Evolutionary conservation across 1,139 yeast genomes (phyloP).

Genomic region (Geotrichum restrictum): DNA sequence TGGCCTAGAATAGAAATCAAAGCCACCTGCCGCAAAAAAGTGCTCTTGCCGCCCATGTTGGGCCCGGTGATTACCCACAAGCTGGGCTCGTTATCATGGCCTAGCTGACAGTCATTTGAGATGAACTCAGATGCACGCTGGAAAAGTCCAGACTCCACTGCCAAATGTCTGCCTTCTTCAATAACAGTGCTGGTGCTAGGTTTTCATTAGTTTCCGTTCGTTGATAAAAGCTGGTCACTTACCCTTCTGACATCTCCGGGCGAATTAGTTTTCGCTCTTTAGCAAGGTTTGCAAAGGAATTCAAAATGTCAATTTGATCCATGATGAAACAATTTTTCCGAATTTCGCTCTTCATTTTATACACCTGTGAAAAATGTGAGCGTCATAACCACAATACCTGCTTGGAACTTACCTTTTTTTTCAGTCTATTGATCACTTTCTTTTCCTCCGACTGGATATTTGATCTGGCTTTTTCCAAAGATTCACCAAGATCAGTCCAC

Average conservation of each 20-base stretch:
- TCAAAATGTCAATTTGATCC: conserved; percentile 68
- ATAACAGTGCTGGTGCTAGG: conserved; percentile 40
- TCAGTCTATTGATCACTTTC: conserved; percentile 17
- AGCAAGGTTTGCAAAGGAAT: conserved; percentile 70
- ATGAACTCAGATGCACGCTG: conserved; percentile 48
- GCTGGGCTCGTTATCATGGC: conserved; percentile 32
- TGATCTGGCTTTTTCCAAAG: conserved; percentile 30
- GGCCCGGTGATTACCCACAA: conserved; percentile 89
- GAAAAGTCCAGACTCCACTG: conserved; percentile 72
- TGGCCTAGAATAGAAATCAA: conserved; percentile 83
- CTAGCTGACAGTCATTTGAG: conserved; percentile 57
- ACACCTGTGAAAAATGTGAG: conserved; percentile 44
- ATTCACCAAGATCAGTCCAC: conserved; percentile 36
- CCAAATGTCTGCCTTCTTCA: conserved; percentile 70
- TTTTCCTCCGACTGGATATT: conserved; percentile 23
- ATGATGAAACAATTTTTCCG: conserved; percentile 47
- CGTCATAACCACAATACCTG: conserved; percentile 17
- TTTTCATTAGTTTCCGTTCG: conserved; percentile 3
- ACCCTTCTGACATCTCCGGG: conserved; percentile 55
- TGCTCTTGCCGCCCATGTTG: conserved; percentile 97
- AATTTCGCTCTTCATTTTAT: conserved; percentile 43
- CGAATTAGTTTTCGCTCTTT: conserved; percentile 58
- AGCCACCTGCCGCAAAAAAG: conserved; percentile 84
- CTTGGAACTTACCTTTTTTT: conserved; percentile 15
- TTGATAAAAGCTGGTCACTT: conserved; percentile 39